Conservation (phyloP, 2,329 filamentous ascomycete species). For the Neoarthrinium moseri region DNA sequence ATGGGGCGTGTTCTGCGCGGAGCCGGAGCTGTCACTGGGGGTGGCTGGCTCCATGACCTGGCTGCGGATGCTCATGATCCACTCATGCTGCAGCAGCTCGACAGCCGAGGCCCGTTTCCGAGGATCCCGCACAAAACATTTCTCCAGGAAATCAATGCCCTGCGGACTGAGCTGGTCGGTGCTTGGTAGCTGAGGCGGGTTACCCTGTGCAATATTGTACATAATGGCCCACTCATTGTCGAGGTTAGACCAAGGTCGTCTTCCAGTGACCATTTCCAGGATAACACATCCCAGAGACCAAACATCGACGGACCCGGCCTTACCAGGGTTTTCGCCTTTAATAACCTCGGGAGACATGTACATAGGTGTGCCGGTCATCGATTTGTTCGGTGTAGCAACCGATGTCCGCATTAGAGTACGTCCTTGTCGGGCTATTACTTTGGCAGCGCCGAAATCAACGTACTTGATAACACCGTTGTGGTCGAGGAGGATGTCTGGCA, state of each 20-base stretch:
- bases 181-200: constrained; percentile 81
- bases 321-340: constrained; percentile 78
- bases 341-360: constrained; percentile 99
- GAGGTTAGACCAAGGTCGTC: constrained; percentile 89
- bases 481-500: constrained; percentile 83
- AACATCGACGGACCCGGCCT: constrained; percentile 85
- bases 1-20: constrained; percentile 35
- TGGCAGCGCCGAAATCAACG: constrained; percentile 96
- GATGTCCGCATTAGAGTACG: constrained; percentile 74
- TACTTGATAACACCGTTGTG: constrained; percentile 99
- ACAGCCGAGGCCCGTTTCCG: constrained; percentile 75
- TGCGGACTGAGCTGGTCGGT: constrained; percentile 78
- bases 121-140: constrained; percentile 86
- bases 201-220: constrained; percentile 99
- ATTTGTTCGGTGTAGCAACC: constrained; percentile 69
- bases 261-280: constrained; percentile 94
- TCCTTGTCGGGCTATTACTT: constrained; percentile 91
- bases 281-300: constrained; percentile 98
- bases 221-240: constrained; percentile 99
- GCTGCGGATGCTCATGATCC: constrained; percentile 69
- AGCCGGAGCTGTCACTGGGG: constrained; percentile 55
- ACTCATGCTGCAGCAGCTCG: constrained; percentile 91
- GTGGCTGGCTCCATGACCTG: constrained; percentile 65
- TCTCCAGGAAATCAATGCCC: constrained; percentile 84
- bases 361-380: constrained; percentile 98